Evolutionary conservation across 2,329 filamentous ascomycete genomes (phyloP).

Genomic region (Talaromyces verruculosus): DNA sequence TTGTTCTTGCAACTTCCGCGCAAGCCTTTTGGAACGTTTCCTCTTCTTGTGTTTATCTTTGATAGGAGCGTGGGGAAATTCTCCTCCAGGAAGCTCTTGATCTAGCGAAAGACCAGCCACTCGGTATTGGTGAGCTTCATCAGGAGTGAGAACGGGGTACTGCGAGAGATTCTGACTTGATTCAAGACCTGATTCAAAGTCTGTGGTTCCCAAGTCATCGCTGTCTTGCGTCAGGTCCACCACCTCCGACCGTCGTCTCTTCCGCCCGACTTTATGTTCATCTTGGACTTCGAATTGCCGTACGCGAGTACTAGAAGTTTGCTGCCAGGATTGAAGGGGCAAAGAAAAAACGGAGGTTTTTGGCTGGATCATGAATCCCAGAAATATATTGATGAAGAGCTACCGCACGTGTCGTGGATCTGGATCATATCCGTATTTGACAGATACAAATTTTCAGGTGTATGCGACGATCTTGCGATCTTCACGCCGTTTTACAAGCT

Average conservation of each 20-base stretch:
- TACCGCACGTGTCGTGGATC: background rate
- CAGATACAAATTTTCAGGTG: background rate
- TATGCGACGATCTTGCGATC: background rate
- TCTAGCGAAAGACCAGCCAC: constrained; percentile 24
- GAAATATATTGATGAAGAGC: background rate
- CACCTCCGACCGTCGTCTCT: constrained; percentile 9
- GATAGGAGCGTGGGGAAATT: constrained; percentile 42
- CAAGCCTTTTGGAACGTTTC: constrained; percentile 25
- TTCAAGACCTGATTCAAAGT: constrained; percentile 18
- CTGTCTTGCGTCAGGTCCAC: constrained; percentile 13
- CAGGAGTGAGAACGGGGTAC: constrained; percentile 25
- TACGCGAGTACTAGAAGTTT: constrained; percentile 16
- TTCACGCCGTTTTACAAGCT: background rate
- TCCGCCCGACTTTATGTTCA: constrained; percentile 16
- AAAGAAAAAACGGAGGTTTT: constrained; percentile 20
- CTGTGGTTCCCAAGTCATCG: constrained; percentile 14
- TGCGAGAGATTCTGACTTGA: constrained; percentile 10
- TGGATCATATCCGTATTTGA: background rate
- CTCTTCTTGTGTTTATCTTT: constrained; percentile 16
- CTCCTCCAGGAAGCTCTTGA: constrained; percentile 39
- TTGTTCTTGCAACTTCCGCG: constrained; percentile 33
- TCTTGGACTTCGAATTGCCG: constrained; percentile 17
- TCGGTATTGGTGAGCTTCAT: constrained; percentile 25
- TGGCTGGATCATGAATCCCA: constrained; percentile 18
- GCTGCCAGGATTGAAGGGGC: constrained; percentile 21